Evolutionary conservation across 2,329 filamentous ascomycete species (phyloP).

Genomic region (Alternaria tenuissima): DNA sequence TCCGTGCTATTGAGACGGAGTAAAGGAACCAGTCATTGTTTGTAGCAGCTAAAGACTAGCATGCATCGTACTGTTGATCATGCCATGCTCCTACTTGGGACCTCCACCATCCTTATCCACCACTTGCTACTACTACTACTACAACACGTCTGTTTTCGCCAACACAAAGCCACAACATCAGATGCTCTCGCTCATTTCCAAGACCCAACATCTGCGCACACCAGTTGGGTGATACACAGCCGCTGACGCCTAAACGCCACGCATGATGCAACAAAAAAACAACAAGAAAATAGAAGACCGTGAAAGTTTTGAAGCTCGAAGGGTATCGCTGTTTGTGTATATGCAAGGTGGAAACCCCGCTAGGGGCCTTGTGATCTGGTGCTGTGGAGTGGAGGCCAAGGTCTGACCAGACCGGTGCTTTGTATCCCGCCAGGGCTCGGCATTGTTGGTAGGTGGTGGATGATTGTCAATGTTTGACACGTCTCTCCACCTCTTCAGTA

Average conservation of each 20-base stretch:
- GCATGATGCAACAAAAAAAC: slow-evolving; percentile 27
- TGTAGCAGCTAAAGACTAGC: not conserved
- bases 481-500: too few species aligned
- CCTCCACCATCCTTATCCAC: too few species aligned
- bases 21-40: too few species aligned
- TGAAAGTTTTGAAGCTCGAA: slow-evolving; percentile 4
- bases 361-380: not conserved
- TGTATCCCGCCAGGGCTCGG: too few species aligned
- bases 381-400: too few species aligned
- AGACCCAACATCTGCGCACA: not conserved
- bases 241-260: slow-evolving; percentile 23
- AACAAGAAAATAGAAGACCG: not conserved
- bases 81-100: too few species aligned
- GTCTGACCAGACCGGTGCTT: too few species aligned
- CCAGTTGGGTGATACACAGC: not conserved
- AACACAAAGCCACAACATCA: not conserved
- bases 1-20: too few species aligned
- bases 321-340: slow-evolving; percentile 13
- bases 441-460: not conserved
- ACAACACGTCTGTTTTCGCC: not conserved
- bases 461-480: too few species aligned
- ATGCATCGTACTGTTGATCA: not conserved
- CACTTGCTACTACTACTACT: not conserved
- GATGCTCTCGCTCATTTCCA: not conserved
- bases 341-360: slow-evolving; percentile 8